Conservation (phyloP, 805 yeast genomes). For the Komagataella pastoris region DNA sequence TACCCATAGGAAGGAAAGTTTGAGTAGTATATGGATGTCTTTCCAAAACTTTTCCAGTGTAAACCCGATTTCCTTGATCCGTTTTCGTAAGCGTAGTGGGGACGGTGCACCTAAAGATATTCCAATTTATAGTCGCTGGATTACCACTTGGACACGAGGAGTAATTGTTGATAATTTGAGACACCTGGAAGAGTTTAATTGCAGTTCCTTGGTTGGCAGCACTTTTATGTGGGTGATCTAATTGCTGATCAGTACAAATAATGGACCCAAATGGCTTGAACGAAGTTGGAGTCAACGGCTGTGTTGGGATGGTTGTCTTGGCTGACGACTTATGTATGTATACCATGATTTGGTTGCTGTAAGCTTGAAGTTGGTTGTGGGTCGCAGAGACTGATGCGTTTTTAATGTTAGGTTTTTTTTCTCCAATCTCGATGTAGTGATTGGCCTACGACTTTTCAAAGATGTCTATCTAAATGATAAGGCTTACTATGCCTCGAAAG, state of each 20-base stretch:
- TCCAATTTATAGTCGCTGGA: conserved; percentile 56
- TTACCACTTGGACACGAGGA: conserved; percentile 28
- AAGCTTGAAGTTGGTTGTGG: not conserved
- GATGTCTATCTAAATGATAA: not conserved
- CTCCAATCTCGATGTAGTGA: not conserved
- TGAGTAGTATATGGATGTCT: conserved; percentile 86
- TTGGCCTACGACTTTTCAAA: not conserved
- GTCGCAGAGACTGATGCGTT: not conserved
- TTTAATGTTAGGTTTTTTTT: not conserved
- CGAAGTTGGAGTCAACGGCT: conserved; percentile 47
- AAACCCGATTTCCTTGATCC: conserved; percentile 11
- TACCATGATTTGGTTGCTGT: not conserved
- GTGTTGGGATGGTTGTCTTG: conserved; percentile 24
- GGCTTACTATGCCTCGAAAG: not conserved
- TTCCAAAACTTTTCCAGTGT: conserved; percentile 61
- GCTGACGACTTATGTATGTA: not conserved
- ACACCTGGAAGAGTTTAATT: conserved; percentile 56
- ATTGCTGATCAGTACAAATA: conserved; percentile 67
- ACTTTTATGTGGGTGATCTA: conserved; percentile 26
- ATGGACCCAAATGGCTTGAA: conserved; percentile 66
- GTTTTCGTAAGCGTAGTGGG: conserved; percentile 38
- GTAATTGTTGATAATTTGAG: conserved; percentile 48
- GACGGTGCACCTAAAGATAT: conserved; percentile 71
- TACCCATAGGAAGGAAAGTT: conserved; percentile 86
- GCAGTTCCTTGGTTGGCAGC: conserved; percentile 95